These are phyloP conservation scores for Trichoderma afroharzianum DNA, from an alignment of 2,329 filamentous ascomycete genomes.

Conservation along the genomic window DNA sequence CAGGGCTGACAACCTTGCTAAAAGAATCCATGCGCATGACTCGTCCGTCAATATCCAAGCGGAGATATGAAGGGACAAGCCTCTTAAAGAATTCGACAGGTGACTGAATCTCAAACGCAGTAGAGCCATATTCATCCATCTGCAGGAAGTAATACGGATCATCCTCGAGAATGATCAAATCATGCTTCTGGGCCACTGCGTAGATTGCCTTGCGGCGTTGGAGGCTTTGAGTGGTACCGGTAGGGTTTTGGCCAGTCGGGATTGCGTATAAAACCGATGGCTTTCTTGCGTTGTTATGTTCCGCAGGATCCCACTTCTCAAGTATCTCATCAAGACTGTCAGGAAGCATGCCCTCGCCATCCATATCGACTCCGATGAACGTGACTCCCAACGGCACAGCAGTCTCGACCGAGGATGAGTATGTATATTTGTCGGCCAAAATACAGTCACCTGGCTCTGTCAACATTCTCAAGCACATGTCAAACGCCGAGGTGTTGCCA, in stretches of 20 bases:
- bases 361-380: constrained; percentile 1
- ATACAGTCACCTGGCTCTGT: background rate
- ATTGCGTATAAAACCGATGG: background rate
- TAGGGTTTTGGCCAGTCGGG: constrained; percentile 73
- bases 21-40: constrained; percentile 91
- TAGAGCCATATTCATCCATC: constrained; percentile 63
- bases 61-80: constrained; percentile 77
- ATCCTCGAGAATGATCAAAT: constrained; percentile 89
- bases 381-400: background rate
- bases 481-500: constrained; percentile 8
- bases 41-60: constrained; percentile 77
- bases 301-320: background rate
- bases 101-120: constrained; percentile 32
- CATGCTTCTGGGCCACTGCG: constrained; percentile 73
- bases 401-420: background rate
- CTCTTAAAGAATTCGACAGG: constrained; percentile 80
- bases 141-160: constrained; percentile 97
- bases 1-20: constrained; percentile 87
- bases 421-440: constrained; percentile 4
- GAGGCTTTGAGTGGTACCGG: constrained; percentile 69
- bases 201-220: constrained; percentile 76
- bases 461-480: constrained; percentile 13
- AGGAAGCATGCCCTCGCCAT: constrained; percentile 2
- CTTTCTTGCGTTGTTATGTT: background rate
- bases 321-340: background rate